These are phyloP conservation scores for Bromus sterilis DNA, from an alignment of 176 grass and related monocot genomes.

Conservation along the genomic window DNA sequence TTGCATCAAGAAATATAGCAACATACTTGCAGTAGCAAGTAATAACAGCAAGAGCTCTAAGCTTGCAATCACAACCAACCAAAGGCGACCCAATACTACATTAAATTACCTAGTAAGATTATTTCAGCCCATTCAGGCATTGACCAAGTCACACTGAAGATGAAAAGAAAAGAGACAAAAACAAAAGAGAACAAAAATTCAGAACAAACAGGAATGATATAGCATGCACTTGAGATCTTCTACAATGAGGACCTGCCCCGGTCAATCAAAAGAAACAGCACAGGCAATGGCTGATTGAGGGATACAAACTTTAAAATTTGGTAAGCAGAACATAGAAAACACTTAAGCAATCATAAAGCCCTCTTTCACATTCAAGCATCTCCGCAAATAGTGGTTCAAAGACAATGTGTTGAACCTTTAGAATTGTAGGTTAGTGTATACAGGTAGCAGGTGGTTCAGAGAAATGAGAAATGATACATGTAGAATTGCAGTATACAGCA, in stretches of 20 bases:
- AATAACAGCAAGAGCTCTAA: neutral
- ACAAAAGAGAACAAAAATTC: neutral
- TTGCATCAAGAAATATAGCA: no score
- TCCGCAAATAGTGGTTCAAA: no score
- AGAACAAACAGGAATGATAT: neutral
- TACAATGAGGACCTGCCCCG: neutral
- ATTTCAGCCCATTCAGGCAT: neutral
- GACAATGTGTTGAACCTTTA: no score
- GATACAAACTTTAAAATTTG: neutral
- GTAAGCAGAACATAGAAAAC: neutral
- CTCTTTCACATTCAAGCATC: neutral
- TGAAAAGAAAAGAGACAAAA: neutral
- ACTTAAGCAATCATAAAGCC: neutral
- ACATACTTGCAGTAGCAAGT: neutral
- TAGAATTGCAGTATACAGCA: no score
- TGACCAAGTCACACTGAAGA: neutral
- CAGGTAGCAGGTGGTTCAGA: no score
- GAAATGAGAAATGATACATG: no score
- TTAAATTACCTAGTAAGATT: no score
- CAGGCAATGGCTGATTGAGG: neutral
- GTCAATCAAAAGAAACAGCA: neutral
- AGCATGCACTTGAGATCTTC: neutral
- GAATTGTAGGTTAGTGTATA: no score
- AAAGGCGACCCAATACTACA: neutral
- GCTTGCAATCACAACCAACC: neutral